A percentile compares a stretch with the other conserved stretches of the same genome.
These are phyloP conservation scores for Aspergillus intermedius DNA, from an alignment of 2,329 filamentous ascomycete genomes.

Conservation along the genomic window DNA sequence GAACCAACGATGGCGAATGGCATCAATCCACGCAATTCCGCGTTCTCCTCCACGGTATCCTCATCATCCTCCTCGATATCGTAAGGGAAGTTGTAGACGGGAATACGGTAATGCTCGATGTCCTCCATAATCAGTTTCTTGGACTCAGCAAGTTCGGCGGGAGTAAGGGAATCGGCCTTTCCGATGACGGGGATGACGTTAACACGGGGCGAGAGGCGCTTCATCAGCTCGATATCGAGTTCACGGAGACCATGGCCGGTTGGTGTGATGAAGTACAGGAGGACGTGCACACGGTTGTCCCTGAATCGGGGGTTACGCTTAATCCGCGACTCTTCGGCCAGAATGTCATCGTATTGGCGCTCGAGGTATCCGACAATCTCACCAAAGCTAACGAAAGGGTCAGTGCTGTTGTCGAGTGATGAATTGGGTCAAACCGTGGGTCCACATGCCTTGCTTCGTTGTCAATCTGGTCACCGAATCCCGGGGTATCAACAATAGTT, in stretches of 20 bases:
- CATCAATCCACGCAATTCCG: conserved; percentile 94
- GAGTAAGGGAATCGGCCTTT: conserved; percentile 94
- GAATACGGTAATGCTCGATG: conserved; percentile 98
- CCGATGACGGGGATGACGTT: conserved; percentile 99
- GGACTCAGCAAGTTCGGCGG: conserved; percentile 91
- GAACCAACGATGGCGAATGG: conserved; percentile 98
- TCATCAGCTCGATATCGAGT: conserved; percentile 99
- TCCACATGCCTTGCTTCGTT: conserved; percentile 82
- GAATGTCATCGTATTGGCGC: conserved; percentile 98
- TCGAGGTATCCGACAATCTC: conserved; percentile 98
- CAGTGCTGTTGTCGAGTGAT: conserved; percentile 12
- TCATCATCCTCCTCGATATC: conserved; percentile 99
- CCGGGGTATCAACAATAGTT: conserved; percentile 96
- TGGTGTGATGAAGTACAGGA: conserved; percentile 98
- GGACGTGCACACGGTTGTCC: conserved; percentile 95
- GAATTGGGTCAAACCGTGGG: background rate
- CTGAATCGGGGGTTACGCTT: conserved; percentile 99
- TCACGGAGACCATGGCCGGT: conserved; percentile 97
- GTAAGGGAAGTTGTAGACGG: conserved; percentile 99
- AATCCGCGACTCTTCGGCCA: conserved; percentile 98
- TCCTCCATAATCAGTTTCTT: conserved; percentile 99
- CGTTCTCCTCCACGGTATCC: conserved; percentile 98
- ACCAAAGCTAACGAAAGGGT: conserved; percentile 61
- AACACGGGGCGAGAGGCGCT: conserved; percentile 92
- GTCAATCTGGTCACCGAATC: conserved; percentile 98